phyloP scores from a whole-genome alignment of 352 stramenopile genomes.

The Pythium rhizo-oryzae region DNA sequence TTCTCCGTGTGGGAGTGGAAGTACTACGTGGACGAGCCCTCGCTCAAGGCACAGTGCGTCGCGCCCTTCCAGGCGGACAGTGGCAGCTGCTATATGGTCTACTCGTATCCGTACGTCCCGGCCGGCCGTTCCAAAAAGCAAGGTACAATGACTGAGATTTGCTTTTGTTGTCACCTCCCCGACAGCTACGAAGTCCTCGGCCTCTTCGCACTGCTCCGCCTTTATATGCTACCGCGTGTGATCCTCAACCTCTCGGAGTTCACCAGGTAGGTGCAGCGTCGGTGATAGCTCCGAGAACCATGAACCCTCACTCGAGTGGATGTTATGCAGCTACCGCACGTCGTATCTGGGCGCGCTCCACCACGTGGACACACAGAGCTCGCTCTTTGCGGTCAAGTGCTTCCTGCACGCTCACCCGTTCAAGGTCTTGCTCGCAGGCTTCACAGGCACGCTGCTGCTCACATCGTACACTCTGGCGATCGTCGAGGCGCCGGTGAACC shows the following conservation, averaged over 20 bases:
- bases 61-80: constrained; percentile 36
- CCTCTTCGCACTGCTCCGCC: constrained; percentile 59
- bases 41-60: constrained; percentile 31
- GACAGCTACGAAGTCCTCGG: constrained; percentile 67
- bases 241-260: constrained; percentile 81
- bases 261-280: constrained; percentile 44
- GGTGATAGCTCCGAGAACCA: background rate
- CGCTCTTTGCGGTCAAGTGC: constrained; percentile 84
- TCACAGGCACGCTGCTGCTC: constrained; percentile 46
- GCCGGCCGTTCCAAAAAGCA: too few relatives aligned
- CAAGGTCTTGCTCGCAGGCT: constrained; percentile 49
- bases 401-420: constrained; percentile 74
- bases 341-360: constrained; percentile 76
- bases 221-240: constrained; percentile 80
- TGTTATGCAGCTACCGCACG: constrained; percentile 81
- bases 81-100: constrained; percentile 66
- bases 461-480: constrained; percentile 70
- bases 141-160: background rate
- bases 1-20: constrained; percentile 77
- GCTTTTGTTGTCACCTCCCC: background rate
- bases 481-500: constrained; percentile 68
- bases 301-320: background rate
- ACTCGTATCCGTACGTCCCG: constrained; percentile 61
- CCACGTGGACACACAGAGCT: constrained; percentile 75
- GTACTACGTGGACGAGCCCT: constrained; percentile 45